Evolutionary conservation across 169 alveolate genomes (phyloP).

Genomic region (Besnoitia besnoiti): DNA sequence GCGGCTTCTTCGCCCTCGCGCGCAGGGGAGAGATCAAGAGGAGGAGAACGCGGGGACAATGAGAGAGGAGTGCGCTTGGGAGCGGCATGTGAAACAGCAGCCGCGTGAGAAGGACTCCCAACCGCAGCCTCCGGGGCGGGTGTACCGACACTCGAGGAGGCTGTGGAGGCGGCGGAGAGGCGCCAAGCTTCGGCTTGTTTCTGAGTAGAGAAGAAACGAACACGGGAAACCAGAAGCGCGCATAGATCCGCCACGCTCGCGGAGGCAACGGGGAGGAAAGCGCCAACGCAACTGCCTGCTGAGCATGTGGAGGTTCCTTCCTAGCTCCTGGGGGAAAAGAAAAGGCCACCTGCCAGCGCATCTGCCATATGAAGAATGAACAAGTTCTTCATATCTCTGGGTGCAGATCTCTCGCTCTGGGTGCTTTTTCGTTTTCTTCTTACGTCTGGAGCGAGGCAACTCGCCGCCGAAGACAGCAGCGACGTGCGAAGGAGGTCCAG

Average conservation of each 20-base stretch:
- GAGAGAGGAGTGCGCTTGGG: neutral
- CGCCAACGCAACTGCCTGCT: too few species aligned
- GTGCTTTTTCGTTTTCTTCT: neutral
- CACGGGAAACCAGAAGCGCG: too few species aligned
- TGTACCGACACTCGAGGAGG: neutral
- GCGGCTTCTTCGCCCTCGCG: neutral
- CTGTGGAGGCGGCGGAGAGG: neutral
- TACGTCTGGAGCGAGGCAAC: neutral
- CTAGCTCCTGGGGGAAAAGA: too few species aligned
- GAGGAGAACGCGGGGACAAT: neutral
- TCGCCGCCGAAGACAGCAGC: neutral
- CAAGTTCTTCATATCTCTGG: too few species aligned
- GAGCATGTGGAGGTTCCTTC: too few species aligned
- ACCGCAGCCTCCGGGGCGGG: neutral
- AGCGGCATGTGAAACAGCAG: neutral
- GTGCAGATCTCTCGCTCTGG: too few species aligned
- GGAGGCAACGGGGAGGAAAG: too few species aligned
- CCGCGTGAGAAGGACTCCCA: neutral
- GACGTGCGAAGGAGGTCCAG: neutral
- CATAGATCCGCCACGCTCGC: too few species aligned
- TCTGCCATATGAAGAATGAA: too few species aligned
- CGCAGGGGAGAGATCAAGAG: neutral
- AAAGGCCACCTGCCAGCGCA: too few species aligned
- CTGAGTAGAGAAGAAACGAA: neutral
- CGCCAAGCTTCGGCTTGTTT: constrained; percentile 12